phyloP scores from a whole-genome alignment of 345 rosid species.

The Rhodamnia rubescens region DNA sequence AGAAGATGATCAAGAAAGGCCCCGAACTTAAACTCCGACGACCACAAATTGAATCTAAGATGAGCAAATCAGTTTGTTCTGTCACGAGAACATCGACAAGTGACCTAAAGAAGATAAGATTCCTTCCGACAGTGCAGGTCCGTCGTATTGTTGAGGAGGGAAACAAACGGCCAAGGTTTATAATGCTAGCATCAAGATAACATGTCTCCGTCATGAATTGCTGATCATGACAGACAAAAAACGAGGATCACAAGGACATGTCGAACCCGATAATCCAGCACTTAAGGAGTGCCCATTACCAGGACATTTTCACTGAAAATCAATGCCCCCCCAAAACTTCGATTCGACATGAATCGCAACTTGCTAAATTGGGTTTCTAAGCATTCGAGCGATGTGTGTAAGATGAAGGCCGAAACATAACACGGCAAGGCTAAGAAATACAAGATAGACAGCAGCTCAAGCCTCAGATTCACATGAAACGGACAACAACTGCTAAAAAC shows the following conservation, averaged over 20 bases:
- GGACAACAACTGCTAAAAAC: background rate
- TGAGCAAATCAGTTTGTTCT: background rate
- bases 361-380: background rate
- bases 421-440: background rate
- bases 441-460: background rate
- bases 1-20: background rate
- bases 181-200: background rate
- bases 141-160: background rate
- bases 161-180: too few relatives aligned
- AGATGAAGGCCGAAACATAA: background rate
- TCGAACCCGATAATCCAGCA: background rate
- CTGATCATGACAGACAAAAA: background rate
- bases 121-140: background rate
- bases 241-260: background rate
- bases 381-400: background rate
- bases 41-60: background rate
- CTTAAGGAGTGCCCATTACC: background rate
- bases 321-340: background rate
- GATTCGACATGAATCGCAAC: background rate
- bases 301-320: background rate
- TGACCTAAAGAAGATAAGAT: background rate
- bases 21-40: background rate
- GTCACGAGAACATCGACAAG: background rate
- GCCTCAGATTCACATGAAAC: background rate
- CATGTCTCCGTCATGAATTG: background rate